Evolutionary conservation across 129 eudicot species (phyloP), one percentile per base, ranked within the genome.

Genomic region (Tagetes patula): DNA sequence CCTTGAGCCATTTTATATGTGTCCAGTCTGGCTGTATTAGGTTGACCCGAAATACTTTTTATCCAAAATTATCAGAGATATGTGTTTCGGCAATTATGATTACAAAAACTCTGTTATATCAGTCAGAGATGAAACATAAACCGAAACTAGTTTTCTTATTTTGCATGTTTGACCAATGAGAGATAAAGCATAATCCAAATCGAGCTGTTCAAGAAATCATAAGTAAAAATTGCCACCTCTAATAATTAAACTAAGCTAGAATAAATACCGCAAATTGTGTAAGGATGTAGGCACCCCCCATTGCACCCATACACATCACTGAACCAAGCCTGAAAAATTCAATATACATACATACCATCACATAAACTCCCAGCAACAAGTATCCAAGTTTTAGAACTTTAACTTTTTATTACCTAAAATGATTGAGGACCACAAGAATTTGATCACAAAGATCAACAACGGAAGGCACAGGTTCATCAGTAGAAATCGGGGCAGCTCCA

Each of bases 231-330:
- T 55, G 10, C 1, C 37, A 55, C 37, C 32, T 30, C 62, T 6
- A 55, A 55, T 30, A 8, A 55, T 8, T 2, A 69, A n/a, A 30
- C 34, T 37, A 50, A 62, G 33, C 32, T 39, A 64, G 20, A 4
- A 56, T 47, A 70, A 90, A 63, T 88, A 95, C 99, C 47, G 99
- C 91, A 79, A 95, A 95, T 55, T 86, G 69, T 58, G 95, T 86
- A 72, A 95, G 92, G 40, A 95, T 75, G 74, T 95, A 90, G 70
- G 97, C 99, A 72, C 99, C 99, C 3, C 97, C 96, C 81, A 79
- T 88, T 52, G 85, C 96, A 42, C 99, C 99, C 99, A 95, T 83
- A 85, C 96, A 90, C 99, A 95, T 95, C 42, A 95, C 99, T 64
- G 99, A 85, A 81, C 95, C 94, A 59, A 95, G 96, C 85, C 99